Percentiles rank a stretch among this genome's conserved stretches.
These are phyloP conservation scores for Talinum fruticosum DNA, from an alignment of 148 eudicot genomes.

Conservation along the genomic window DNA sequence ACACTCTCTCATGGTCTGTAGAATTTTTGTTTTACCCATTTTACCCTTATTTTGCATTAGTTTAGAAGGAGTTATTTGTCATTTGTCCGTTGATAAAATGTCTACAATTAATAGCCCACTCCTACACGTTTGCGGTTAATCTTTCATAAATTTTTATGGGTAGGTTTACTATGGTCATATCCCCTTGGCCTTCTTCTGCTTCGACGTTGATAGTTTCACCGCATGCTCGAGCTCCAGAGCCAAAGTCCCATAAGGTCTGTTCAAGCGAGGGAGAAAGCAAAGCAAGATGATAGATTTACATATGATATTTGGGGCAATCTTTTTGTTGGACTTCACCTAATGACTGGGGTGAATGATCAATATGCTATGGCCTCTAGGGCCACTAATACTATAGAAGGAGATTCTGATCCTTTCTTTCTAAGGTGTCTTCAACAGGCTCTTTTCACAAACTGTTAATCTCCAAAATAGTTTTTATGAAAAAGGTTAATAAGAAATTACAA, in stretches of 20 bases:
- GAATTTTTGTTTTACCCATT: too few species aligned
- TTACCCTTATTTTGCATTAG: too few species aligned
- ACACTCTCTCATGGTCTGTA: too few species aligned
- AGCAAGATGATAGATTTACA: constrained; percentile 38
- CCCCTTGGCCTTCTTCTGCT: constrained; percentile 21
- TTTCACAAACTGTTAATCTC: constrained; percentile 43
- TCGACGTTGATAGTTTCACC: constrained; percentile 44
- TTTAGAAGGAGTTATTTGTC: too few species aligned
- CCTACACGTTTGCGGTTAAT: too few species aligned
- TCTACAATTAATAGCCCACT: too few species aligned
- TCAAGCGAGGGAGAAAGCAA: constrained; percentile 29
- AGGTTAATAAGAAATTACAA: constrained; percentile 34
- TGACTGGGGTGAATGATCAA: constrained; percentile 28
- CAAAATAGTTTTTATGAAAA: constrained; percentile 40
- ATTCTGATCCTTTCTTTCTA: constrained; percentile 67
- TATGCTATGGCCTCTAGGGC: constrained; percentile 21
- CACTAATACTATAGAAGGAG: constrained; percentile 33
- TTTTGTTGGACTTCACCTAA: constrained; percentile 51
- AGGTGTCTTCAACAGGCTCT: constrained; percentile 48
- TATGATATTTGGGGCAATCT: constrained; percentile 95
- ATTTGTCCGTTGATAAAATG: too few species aligned
- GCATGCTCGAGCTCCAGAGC: constrained; percentile 74
- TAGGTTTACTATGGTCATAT: constrained; percentile 21
- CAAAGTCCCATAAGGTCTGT: constrained; percentile 34
- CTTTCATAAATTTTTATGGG: too few species aligned